Percentiles rank a stretch among this genome's conserved stretches.
These are phyloP conservation scores for Musa beccarii DNA, from an alignment of 176 grass and related monocot genomes.

Conservation along the genomic window DNA sequence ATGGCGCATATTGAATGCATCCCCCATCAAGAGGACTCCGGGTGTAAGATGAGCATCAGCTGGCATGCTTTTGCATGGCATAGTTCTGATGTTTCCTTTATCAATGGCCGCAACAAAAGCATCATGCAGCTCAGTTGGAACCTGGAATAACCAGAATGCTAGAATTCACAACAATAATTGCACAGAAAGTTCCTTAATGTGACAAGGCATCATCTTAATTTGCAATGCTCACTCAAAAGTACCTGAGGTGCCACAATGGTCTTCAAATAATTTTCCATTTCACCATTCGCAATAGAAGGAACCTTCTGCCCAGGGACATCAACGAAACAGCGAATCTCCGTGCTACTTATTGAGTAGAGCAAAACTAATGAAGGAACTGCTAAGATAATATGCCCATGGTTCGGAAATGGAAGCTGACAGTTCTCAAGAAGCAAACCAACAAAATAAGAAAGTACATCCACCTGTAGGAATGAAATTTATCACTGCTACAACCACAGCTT, in stretches of 20 bases:
- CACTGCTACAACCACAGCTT: not conserved
- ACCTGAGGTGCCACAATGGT: slow-evolving; percentile 89
- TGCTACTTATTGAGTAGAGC: slow-evolving; percentile 90
- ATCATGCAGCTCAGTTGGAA: too few relatives aligned
- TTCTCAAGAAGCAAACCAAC: slow-evolving; percentile 87
- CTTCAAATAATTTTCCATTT: slow-evolving; percentile 94
- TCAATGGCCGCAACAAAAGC: too few relatives aligned
- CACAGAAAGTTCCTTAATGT: not conserved
- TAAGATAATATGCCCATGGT: slow-evolving; percentile 84
- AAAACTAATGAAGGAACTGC: slow-evolving; percentile 91
- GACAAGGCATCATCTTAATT: not conserved
- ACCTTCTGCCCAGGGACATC: slow-evolving; percentile 93
- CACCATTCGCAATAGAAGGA: slow-evolving; percentile 72
- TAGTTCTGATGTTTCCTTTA: too few relatives aligned
- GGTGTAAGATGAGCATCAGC: slow-evolving; percentile 76
- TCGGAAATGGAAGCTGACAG: slow-evolving; percentile 67
- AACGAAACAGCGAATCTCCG: slow-evolving; percentile 81
- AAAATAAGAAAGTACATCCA: slow-evolving; percentile 90
- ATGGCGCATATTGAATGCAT: slow-evolving; percentile 96
- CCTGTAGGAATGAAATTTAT: slow-evolving; percentile 34
- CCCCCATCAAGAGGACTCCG: slow-evolving; percentile 90
- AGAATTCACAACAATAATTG: too few relatives aligned
- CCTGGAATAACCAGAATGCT: too few relatives aligned
- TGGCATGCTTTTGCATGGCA: too few relatives aligned
- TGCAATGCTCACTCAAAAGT: not conserved